Percentiles rank a stretch among this genome's conserved stretches.
Conservation (phyloP, 495 filamentous ascomycete genomes). For the Gamarada debralockiae region DNA sequence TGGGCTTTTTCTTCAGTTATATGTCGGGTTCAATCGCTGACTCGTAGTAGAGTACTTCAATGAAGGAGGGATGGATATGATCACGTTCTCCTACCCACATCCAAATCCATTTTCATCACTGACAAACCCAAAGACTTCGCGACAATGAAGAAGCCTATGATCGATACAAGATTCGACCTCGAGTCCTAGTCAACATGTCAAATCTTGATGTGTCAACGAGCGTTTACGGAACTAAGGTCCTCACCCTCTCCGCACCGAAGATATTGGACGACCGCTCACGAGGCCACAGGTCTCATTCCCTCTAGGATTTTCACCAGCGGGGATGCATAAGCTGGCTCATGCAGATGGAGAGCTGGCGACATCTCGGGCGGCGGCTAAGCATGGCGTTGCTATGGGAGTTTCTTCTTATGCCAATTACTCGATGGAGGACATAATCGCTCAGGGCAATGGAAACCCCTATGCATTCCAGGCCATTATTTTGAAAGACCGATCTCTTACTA, state of each 20-base stretch:
- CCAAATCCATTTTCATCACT: neutral
- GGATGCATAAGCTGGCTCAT: constrained; percentile 43
- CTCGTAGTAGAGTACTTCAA: constrained; percentile 26
- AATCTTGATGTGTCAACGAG: constrained; percentile 43
- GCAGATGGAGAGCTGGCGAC: constrained; percentile 44
- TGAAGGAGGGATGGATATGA: constrained; percentile 24
- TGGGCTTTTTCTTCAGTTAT: neutral
- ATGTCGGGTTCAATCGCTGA: neutral
- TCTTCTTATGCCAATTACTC: constrained; percentile 49
- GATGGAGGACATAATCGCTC: constrained; percentile 46
- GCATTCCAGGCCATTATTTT: constrained; percentile 42
- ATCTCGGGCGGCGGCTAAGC: constrained; percentile 22
- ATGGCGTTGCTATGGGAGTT: constrained; percentile 47
- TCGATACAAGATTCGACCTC: constrained; percentile 50
- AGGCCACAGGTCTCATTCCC: constrained; percentile 28
- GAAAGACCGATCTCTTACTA: constrained; percentile 31
- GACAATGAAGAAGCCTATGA: constrained; percentile 50
- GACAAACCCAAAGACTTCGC: constrained; percentile 31
- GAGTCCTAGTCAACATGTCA: constrained; percentile 51
- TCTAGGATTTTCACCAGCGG: constrained; percentile 37
- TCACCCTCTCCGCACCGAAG: neutral
- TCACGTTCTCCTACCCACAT: constrained; percentile 13
- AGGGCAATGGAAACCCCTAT: constrained; percentile 38
- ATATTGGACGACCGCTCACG: neutral
- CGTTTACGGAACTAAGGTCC: constrained; percentile 37